A percentile compares a stretch with the other conserved stretches of the same genome.
Conservation (phyloP, 768 basidiomycete genomes). For the Clathrus columnatus region DNA sequence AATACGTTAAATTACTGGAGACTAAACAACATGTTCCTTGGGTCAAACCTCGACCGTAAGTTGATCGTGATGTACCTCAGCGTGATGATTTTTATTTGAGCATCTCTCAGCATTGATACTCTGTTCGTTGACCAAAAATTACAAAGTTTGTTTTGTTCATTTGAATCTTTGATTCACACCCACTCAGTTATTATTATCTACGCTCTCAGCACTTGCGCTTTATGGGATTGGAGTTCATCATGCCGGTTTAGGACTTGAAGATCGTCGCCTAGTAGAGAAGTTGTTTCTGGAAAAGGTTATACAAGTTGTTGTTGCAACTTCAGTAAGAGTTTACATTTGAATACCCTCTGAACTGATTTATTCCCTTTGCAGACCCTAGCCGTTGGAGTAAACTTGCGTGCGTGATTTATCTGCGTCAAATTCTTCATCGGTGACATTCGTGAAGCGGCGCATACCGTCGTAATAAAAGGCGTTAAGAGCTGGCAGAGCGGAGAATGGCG, state of each 20-base stretch:
- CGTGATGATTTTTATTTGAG: neutral
- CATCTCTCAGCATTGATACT: slow-evolving; percentile 39
- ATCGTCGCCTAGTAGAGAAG: slow-evolving; percentile 66
- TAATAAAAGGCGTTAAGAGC: slow-evolving; percentile 83
- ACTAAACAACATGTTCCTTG: slow-evolving; percentile 54
- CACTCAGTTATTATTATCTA: neutral
- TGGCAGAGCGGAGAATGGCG: slow-evolving; percentile 60
- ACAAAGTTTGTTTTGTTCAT: slow-evolving; percentile 35
- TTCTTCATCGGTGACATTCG: neutral
- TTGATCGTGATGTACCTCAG: neutral
- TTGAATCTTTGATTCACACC: neutral
- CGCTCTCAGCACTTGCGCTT: slow-evolving; percentile 45
- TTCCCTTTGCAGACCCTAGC: slow-evolving; percentile 65
- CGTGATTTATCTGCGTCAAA: slow-evolving; percentile 19
- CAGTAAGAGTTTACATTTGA: slow-evolving; percentile 38
- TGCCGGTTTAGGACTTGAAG: slow-evolving; percentile 70
- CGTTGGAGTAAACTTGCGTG: slow-evolving; percentile 92
- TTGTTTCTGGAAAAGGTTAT: slow-evolving; percentile 58
- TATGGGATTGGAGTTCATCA: slow-evolving; percentile 87
- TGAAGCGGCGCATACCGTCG: slow-evolving; percentile 83
- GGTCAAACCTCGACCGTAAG: slow-evolving; percentile 49
- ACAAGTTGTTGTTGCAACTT: slow-evolving; percentile 71
- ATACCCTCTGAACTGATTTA: neutral
- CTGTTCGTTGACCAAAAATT: slow-evolving; percentile 62
- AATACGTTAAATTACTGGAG: slow-evolving; percentile 50